Conservation (phyloP, 2,329 filamentous ascomycete genomes). For the Taxawa tesnikishii region DNA sequence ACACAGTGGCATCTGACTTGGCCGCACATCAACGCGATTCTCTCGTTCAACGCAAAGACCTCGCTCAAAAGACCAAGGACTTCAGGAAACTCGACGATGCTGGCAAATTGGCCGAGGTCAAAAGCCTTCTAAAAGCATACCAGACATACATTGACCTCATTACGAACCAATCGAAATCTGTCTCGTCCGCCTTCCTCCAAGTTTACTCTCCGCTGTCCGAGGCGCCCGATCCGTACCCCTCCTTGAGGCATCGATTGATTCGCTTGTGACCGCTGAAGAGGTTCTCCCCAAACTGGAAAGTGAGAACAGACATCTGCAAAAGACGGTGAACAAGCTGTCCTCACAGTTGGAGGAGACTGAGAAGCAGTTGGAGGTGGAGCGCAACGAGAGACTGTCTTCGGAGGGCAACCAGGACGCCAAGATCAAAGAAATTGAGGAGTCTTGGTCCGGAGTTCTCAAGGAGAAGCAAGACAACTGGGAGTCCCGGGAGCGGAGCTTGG, state of each 20-base stretch:
- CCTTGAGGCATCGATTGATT: constrained; percentile 91
- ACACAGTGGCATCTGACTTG: constrained; percentile 89
- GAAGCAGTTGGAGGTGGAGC: constrained; percentile 65
- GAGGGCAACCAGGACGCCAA: constrained; percentile 67
- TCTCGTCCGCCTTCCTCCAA: constrained; percentile 85
- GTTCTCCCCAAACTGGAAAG: constrained; percentile 78
- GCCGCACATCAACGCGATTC: constrained; percentile 87
- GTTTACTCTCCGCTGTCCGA: constrained; percentile 89
- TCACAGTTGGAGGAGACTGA: constrained; percentile 75
- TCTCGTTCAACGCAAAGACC: constrained; percentile 89
- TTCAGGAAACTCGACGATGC: constrained; percentile 89
- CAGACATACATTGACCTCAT: constrained; percentile 95
- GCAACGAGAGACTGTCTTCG: constrained; percentile 56
- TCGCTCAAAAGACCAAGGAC: constrained; percentile 98
- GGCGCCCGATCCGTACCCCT: constrained; percentile 89
- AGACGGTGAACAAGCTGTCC: constrained; percentile 62
- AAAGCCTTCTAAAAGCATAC: constrained; percentile 76
- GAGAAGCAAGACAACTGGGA: constrained; percentile 97
- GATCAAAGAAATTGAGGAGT: constrained; percentile 79
- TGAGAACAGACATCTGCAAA: constrained; percentile 81
- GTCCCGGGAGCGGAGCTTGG: constrained; percentile 77
- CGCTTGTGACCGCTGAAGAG: constrained; percentile 82
- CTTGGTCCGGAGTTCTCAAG: constrained; percentile 78
- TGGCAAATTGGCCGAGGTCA: constrained; percentile 77
- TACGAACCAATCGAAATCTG: constrained; percentile 89